Percentiles rank a stretch among this genome's conserved stretches.
These are phyloP conservation scores for Pyrus hybrid DNA, from an alignment of 331 rosid genomes.

Conservation along the genomic window DNA sequence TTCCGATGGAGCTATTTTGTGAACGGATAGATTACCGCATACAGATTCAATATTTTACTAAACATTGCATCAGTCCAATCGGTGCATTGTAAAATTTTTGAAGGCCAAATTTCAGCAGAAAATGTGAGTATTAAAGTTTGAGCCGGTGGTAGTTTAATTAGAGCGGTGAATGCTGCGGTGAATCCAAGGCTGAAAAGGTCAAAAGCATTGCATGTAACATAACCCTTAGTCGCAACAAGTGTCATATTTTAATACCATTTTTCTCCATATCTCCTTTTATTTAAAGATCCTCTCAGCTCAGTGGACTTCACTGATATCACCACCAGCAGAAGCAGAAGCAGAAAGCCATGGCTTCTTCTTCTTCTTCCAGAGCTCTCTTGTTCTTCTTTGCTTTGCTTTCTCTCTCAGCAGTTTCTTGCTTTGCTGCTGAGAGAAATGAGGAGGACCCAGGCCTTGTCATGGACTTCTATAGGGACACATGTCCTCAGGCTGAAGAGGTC, in stretches of 20 bases:
- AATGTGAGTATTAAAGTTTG: not conserved
- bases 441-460: slow-evolving; percentile 52
- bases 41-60: too few species aligned
- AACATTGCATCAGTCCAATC: too few species aligned
- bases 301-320: not conserved
- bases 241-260: not conserved
- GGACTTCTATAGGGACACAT: slow-evolving; percentile 82
- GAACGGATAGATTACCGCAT: too few species aligned
- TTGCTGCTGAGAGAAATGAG: slow-evolving; percentile 26
- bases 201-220: not conserved
- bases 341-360: slow-evolving; percentile 39
- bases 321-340: not conserved
- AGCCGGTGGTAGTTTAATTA: not conserved
- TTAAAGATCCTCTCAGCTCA: slow-evolving; percentile 13
- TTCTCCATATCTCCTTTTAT: slow-evolving; percentile 24
- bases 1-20: too few species aligned
- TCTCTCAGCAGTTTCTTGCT: slow-evolving; percentile 32
- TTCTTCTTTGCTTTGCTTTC: slow-evolving; percentile 44
- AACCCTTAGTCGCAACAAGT: not conserved
- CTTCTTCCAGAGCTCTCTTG: slow-evolving; percentile 27
- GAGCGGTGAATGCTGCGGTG: not conserved
- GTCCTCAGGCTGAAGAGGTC: slow-evolving; percentile 95
- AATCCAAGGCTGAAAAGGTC: not conserved
- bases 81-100: too few species aligned
- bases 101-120: too few species aligned